A percentile compares a stretch with the other conserved stretches of the same genome.
phyloP scores from a whole-genome alignment of 2,329 filamentous ascomycete species.

The Curvularia spicifera region DNA sequence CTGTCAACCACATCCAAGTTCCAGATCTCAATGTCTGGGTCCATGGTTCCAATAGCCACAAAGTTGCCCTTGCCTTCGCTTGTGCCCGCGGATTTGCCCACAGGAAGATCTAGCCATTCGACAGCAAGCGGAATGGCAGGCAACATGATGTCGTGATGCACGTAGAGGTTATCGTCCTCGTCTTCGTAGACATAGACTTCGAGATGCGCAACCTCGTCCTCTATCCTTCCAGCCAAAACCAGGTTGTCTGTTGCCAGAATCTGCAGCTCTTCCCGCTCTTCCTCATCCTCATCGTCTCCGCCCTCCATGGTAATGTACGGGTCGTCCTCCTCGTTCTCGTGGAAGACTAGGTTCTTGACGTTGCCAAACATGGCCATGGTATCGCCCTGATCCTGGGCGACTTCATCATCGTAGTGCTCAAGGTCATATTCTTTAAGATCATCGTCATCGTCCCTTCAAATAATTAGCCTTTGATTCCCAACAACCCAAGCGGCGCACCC shows the following conservation, averaged over 20 bases:
- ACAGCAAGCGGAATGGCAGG: conserved; percentile 94
- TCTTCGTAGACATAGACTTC: conserved; percentile 99
- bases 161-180: conserved; percentile 92
- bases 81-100: conserved; percentile 64
- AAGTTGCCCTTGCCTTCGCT: conserved; percentile 81
- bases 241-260: conserved; percentile 92
- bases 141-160: conserved; percentile 99
- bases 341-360: conserved; percentile 89
- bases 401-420: conserved; percentile 91
- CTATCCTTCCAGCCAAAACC: conserved; percentile 88
- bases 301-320: conserved; percentile 90
- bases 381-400: conserved; percentile 71
- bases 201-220: conserved; percentile 94
- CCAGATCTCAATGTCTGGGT: conserved; percentile 98
- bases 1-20: conserved; percentile 93
- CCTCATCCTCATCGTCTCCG: conserved; percentile 74
- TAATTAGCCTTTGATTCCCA: conserved; percentile 19
- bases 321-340: conserved; percentile 92
- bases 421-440: conserved; percentile 96
- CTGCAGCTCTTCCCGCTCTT: conserved; percentile 92
- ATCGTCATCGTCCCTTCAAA: conserved; percentile 64
- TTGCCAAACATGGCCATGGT: conserved; percentile 94
- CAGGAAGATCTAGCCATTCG: conserved; percentile 94
- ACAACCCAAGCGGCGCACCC: not conserved
- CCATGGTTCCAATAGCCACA: conserved; percentile 94